Base-by-base conservation (phyloP, 805 yeast species). In the Yamadazyma insecticola region DNA sequence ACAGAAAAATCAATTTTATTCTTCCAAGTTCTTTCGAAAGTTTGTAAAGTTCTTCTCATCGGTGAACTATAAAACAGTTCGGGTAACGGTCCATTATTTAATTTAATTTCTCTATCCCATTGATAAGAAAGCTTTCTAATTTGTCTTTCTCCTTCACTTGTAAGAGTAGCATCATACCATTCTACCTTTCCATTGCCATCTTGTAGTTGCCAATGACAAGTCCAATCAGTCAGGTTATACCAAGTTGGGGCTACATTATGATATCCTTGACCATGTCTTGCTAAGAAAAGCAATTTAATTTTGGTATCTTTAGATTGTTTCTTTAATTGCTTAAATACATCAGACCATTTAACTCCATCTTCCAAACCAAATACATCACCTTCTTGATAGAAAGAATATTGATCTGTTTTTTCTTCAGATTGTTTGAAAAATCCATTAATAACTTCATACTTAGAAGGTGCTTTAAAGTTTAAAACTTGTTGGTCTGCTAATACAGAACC, bases 231-330 rank as follows among this genome's bases (percentile, higher is more conserved):
- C 2, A 12, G 12, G n/a, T 32, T 18, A 26, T 44, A 52, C 12
- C 32, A 13, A 4, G 14, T 6, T 2, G 48, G 47, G 1, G 53
- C 60, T 15, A 51, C 37, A 31, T 57, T 57, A 33, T 58, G 65
- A 32, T 36, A 52, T 7, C 60, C 63, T 41, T 57, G 57, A 8
- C 61, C 61, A 35, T 58, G 65, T 33, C 65, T 41, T 22, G 51
- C 58, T 6, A 58, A 30, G 24, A 52, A 56, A 13, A 58, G 36
- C 19, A 58, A 35, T 33, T 56, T 57, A 33, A 48, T 45, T 9
- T 29, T 28, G 16, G 31, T 26, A 8, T 26, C 27, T 11, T 39
- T 32, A 15, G 32, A 26, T 15, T 41, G 26, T 2, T 16, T 24
- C 13, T 45, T 37, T 10, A 45, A 28, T 4, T 37, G 35, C 8